Base-by-base conservation (phyloP, 1,284 basidiomycete species). In the Malassezia dermatis region DNA sequence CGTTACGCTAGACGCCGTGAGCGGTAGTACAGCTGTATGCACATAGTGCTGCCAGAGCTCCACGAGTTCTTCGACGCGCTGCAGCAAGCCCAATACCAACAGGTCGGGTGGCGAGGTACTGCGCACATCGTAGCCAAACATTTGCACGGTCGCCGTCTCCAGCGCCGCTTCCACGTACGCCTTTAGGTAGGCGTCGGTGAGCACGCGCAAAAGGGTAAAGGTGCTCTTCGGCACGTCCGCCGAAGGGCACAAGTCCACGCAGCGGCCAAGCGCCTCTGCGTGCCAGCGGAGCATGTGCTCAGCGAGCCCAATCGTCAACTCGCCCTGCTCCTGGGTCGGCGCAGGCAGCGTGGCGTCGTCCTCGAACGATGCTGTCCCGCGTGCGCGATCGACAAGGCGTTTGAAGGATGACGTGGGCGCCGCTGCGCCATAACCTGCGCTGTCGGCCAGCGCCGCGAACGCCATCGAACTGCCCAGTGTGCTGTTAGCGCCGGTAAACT, bases 21-120 rank as follows among this genome's bases (percentile, higher is more conserved):
- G 80, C 0, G 94, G 93, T 10, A 96, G 79, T 7, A 99, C 77
- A 0, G 91, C 93, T 15, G 88, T 88, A 43, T 86, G 86, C 63
- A 89, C 83, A 76, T 98, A 99, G 74, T 89, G 86, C 75, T 98
- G 94, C 91, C 91, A 96, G 3, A 99, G 81, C 70, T 94, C 87
- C 67, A 86, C 88, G 56, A 94, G 85, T 48, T 94, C 81, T 75
- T 94, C 90, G n/a, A 86, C 83, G 1, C 81, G 80, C 60, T 81
- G 82, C 55, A 98, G 78, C 15, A 86, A 81, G n/a, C 39, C 24
- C 28, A 65, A 30, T 6, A 51, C 39, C 17, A 28, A 12, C 3
- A 96, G 78, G 17, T 87, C 81, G 6, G 63, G 53, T 51, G 71
- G 56, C 4, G 56, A 49, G 6, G 59, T 37, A n/a, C 56, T 58